phyloP scores from a whole-genome alignment of 2,329 filamentous ascomycete species.

The Colletotrichum tropicale region DNA sequence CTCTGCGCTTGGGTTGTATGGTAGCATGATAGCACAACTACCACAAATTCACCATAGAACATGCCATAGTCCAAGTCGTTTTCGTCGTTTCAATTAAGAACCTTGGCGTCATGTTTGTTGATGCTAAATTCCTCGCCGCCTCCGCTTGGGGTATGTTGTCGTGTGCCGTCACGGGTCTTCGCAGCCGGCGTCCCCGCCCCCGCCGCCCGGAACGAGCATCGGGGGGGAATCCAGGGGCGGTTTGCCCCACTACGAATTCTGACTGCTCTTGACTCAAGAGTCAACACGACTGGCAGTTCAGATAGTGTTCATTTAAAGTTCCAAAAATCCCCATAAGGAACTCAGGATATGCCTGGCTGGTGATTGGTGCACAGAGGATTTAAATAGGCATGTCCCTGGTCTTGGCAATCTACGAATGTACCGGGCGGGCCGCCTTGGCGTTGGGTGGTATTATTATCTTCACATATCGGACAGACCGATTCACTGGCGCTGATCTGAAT shows the following conservation, averaged over 20 bases:
- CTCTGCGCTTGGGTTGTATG: not conserved
- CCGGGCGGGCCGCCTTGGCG: not conserved
- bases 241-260: not conserved
- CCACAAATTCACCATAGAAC: rapidly evolving
- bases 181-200: not conserved
- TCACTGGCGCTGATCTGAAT: not conserved
- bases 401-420: not conserved
- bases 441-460: not conserved
- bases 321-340: not conserved
- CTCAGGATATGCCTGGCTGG: not conserved
- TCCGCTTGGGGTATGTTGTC: not conserved
- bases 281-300: not conserved
- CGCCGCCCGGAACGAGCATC: not conserved
- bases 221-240: not conserved
- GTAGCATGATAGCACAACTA: rapidly evolving
- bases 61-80: not conserved
- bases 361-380: not conserved
- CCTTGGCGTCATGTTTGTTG: not conserved
- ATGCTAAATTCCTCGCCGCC: not conserved
- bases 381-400: not conserved
- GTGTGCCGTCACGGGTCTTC: not conserved
- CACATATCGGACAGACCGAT: not conserved
- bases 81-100: not conserved
- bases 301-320: not conserved
- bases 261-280: not conserved